Base-by-base conservation (phyloP, 768 basidiomycete species). In the Tricholoma terreum region DNA sequence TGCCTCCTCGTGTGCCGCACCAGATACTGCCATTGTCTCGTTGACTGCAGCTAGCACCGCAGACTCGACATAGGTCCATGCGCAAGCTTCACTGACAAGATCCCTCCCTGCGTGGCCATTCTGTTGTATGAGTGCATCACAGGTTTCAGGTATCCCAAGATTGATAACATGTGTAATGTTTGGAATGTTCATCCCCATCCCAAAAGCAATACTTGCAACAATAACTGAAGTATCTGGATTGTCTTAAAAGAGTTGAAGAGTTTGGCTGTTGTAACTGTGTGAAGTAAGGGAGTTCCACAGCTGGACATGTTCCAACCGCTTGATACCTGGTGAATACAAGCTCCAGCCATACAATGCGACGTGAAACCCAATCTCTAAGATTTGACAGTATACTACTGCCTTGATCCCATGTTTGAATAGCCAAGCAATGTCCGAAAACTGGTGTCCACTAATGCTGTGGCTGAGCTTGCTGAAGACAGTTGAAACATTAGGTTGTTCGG, bases 211-310 rank as follows among this genome's bases (percentile, higher is more conserved):
- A 34, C 43, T 58, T 3, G 57, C 57, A 22, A 58, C 15, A 19
- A 58, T 58, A 17, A 48, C 34, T 4, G 42, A 40, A 1, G 34
- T 49, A 27, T 27, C n/a, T 34, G 42, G 31, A 27, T 58, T 38
- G 17, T 54, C 11, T n/a, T 49, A 30, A 35, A 54, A 58, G 9
- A 58, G 34, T 14, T 38, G 27, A 15, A 58, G 42, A 31, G 43
- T 54, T 2, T 24, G 40, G 27, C 8, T 8, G 43, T 58, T 58
- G 31, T 54, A 58, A 14, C 9, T 33, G 6, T 42, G 22, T 19
- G 52, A n/a, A n/a, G n/a, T n/a, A 58, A 54, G 17, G 11, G 57
- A 58, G 24, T 53, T 58, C 57, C 52, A 58, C 4, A 58, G 15
- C 12, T 35, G 19, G n/a, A 56, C 55, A 24, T 50, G n/a, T 11